Evolutionary conservation across 352 stramenopile genomes (phyloP), one percentile per base, ranked within the genome.

Genomic region (Blastocystis sp.): DNA sequence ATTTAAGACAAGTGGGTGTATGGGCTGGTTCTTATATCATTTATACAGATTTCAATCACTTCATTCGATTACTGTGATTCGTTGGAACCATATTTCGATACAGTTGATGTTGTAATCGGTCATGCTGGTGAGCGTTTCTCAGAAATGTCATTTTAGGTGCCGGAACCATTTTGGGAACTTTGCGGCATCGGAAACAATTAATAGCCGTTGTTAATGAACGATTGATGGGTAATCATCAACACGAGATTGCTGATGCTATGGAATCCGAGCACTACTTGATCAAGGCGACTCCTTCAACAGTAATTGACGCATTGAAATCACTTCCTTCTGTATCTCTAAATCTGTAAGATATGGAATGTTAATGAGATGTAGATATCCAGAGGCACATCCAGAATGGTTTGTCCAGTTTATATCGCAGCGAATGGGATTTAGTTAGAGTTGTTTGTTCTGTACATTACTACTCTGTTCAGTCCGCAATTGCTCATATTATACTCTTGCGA

Each of bases 201-300:
- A 59, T 88, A 19, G 77, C 73, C 13, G 77, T 88, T 9, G 62
- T 88, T 19, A 88, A 88, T n/a, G 77, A 88, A n/a, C 22, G 13
- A 19, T 42, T 88, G 62, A 88, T 88, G 77, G 62, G 62, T 0
- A 88, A 88, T 7, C 77, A 88, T 42, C 77, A 88, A 78, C 77
- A 77, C 17, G 77, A 88, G 30, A 88, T 88, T 62, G 77, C 77
- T 27, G 62, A 79, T 75, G 77, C 51, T 1, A 88, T 88, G 77
- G 58, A 24, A 4, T 42, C 37, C 7, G 51, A 75, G 22, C 54
- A 88, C 24, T 88, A 88, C 57, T 37, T 88, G 4, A 24, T 88
- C 22, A 51, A 88, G 44, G 48, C 77, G 9, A 88, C 58, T 37
- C 62, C 58, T 17, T 4, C 51, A 17, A 70, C 58, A 13, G n/a